Conservation (phyloP, 306 rosid genomes). For the Cicer cuneatum region DNA sequence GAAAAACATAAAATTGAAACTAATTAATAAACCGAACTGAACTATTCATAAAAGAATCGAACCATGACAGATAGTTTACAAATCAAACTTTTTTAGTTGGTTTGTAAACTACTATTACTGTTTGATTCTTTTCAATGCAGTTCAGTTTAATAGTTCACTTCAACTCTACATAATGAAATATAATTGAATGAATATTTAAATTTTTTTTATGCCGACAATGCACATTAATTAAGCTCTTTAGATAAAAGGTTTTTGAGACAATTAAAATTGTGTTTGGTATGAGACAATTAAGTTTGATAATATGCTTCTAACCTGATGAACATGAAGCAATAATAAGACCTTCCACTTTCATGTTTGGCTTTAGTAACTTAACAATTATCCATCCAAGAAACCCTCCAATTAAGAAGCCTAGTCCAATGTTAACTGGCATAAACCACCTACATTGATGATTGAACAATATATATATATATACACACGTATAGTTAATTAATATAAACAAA, state of each 20-base stretch:
- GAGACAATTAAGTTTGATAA: slow-evolving; percentile 20
- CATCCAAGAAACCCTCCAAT: slow-evolving; percentile 80
- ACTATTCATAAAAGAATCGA: too few species aligned
- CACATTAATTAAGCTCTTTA: not conserved
- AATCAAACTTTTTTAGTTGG: too few species aligned
- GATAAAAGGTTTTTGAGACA: not conserved
- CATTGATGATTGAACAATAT: not conserved
- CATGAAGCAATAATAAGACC: slow-evolving; percentile 81
- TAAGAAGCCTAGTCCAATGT: slow-evolving; percentile 75
- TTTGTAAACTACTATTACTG: too few species aligned
- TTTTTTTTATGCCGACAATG: too few species aligned
- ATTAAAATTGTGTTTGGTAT: not conserved
- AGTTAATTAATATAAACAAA: not conserved
- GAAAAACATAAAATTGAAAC: too few species aligned
- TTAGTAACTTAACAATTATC: slow-evolving; percentile 63
- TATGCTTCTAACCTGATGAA: slow-evolving; percentile 66
- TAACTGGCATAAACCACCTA: slow-evolving; percentile 98
- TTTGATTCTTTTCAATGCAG: too few species aligned
- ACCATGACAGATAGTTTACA: too few species aligned
- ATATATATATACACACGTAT: too few species aligned
- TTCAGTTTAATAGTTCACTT: too few species aligned
- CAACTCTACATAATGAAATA: too few species aligned
- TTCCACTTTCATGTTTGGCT: slow-evolving; percentile 77
- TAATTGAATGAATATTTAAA: too few species aligned
- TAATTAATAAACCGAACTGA: too few species aligned